phyloP scores from a whole-genome alignment of 148 eudicot genomes.

The Rhododendron simsii region DNA sequence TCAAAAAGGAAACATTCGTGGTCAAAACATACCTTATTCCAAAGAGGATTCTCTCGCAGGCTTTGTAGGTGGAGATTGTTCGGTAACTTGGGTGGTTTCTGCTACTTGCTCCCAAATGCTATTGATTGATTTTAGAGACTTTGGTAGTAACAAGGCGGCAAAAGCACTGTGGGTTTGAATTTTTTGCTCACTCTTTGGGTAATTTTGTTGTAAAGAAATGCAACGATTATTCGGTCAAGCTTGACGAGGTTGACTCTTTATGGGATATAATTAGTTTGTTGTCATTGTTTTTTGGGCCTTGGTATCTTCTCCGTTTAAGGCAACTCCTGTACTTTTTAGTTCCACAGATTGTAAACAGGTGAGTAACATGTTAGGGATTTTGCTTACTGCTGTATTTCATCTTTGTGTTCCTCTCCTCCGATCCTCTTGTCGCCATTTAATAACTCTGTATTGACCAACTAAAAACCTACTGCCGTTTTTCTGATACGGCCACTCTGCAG shows the following conservation, averaged over 20 bases:
- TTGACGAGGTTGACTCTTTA: background rate
- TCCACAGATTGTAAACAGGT: background rate
- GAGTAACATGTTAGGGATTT: background rate
- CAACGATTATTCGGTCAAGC: background rate
- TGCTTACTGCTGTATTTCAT: background rate
- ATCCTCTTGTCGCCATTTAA: background rate
- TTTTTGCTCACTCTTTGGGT: background rate
- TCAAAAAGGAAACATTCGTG: background rate
- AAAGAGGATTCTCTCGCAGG: background rate
- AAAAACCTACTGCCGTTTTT: background rate
- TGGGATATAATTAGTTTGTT: background rate
- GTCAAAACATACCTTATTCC: background rate
- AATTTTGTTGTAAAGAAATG: background rate
- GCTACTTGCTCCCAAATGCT: background rate
- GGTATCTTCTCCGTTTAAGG: background rate
- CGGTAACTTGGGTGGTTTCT: background rate
- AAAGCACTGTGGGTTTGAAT: background rate
- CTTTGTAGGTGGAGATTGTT: background rate
- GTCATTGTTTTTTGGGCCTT: background rate
- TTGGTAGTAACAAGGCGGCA: background rate
- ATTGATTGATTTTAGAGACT: background rate
- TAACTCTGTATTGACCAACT: background rate
- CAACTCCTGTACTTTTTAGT: background rate
- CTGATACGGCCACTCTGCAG: conserved; percentile 24
- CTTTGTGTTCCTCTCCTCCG: background rate